A percentile compares a stretch with the other conserved stretches of the same genome.
Conservation (phyloP, 225 moss, liverwort and hornwort species). For the Anthoceros angustus region DNA sequence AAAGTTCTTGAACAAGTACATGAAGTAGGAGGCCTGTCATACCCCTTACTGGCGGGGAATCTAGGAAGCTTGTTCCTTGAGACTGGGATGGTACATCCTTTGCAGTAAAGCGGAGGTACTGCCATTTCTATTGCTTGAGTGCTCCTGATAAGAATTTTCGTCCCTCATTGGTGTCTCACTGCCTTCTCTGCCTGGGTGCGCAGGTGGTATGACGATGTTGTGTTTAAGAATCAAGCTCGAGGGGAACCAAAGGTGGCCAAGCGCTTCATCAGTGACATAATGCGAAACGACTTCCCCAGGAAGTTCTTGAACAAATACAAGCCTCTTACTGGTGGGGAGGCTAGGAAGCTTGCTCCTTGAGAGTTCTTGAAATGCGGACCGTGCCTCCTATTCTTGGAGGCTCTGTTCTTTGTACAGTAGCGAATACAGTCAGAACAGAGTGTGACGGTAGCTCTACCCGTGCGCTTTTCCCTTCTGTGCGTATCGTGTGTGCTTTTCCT, state of each 20-base stretch:
- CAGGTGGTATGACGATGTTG: constrained; percentile 97
- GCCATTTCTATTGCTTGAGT: not conserved
- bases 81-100: constrained; percentile 27
- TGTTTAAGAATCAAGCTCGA: constrained; percentile 91
- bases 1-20: constrained; percentile 94
- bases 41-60: too few relatives aligned
- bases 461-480: too few relatives aligned
- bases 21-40: constrained; percentile 39
- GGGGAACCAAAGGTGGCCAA: constrained; percentile 76
- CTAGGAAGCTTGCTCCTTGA: too few relatives aligned
- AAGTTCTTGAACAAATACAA: constrained; percentile 96
- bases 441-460: too few relatives aligned
- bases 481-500: too few relatives aligned
- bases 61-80: too few relatives aligned
- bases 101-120: constrained; percentile 80
- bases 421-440: too few relatives aligned
- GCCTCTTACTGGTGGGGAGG: constrained; percentile 2
- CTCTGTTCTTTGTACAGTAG: too few relatives aligned
- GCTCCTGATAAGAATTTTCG: not conserved
- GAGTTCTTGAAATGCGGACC: too few relatives aligned
- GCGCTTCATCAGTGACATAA: constrained; percentile 91
- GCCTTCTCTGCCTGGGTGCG: constrained; percentile 5
- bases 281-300: constrained; percentile 90
- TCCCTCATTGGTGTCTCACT: not conserved
- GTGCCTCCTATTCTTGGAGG: too few relatives aligned